Base-by-base conservation (phyloP, 2,329 filamentous ascomycete genomes). In the Talaromyces pinophilus region DNA sequence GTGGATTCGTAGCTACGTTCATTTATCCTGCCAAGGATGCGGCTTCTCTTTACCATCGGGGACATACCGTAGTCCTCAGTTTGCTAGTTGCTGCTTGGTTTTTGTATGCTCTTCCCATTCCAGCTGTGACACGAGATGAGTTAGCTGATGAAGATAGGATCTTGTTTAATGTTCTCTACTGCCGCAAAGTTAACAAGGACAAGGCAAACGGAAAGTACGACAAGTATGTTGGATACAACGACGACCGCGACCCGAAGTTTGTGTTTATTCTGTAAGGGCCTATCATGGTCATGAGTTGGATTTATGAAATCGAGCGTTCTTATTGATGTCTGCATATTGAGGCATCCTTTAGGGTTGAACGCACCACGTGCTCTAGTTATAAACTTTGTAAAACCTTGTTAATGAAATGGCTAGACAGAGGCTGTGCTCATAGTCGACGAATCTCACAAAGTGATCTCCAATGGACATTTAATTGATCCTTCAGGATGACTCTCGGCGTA, bases 1-100 rank as follows among this genome's bases (percentile, higher is more conserved):
- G 88, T 55, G 88, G 88, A 0, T 89, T 90, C 70, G 87, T 90
- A 2, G 85, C 88, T 0, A 86, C 84, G 0, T 90, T 90, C 71
- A 84, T 87, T 4, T 90, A 90, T 69, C 86, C 86, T 2, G 82
- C 81, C 59, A 74, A 71, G 0, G 81, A 90, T 62, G 83, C 81
- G 15, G 11, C 35, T 0, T 87, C 88, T 0, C 79, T 83, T 62
- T 90, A 86, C 67, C 84, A 86, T 68, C 80, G 82, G 54, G 87
- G 88, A 1, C 88, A 90, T 72, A 87, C 84, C 0, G 82, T 89
- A 11, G 82, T 90, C 33, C 71, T 90, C 30, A 82, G 86, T 0
- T 71, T 90, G 25, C 71, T 91, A 52, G 85, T 86, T 46, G 86
- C 82, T 70, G 85, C 86, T 3, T 90, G 88, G 88, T 82, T 88